A percentile compares a stretch with the other conserved stretches of the same genome.
Conservation (phyloP, 129 eudicot genomes). For the Mikania micrantha region DNA sequence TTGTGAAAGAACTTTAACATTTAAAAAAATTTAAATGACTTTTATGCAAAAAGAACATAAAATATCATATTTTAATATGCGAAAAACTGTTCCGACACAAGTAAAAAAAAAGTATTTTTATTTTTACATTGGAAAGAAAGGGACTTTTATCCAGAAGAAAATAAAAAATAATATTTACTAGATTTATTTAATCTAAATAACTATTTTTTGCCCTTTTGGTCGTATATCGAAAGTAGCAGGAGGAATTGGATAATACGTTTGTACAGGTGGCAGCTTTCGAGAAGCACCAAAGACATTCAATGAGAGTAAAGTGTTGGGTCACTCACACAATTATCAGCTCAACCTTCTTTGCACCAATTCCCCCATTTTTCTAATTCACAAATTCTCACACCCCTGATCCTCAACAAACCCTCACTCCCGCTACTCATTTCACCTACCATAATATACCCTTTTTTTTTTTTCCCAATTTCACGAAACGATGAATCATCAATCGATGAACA, state of each 20-base stretch:
- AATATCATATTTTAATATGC: too few species aligned
- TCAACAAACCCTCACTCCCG: constrained; percentile 6
- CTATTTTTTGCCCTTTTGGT: neutral
- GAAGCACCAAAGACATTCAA: constrained; percentile 13
- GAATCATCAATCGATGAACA: constrained; percentile 44
- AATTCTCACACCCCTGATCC: constrained; percentile 26
- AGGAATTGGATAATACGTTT: constrained; percentile 29
- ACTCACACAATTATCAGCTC: constrained; percentile 32
- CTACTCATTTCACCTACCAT: neutral
- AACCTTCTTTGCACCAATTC: constrained; percentile 11
- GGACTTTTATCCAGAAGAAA: too few species aligned
- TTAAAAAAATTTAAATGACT: too few species aligned
- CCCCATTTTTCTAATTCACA: constrained; percentile 13
- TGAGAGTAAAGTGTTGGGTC: constrained; percentile 22
- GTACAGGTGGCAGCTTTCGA: constrained; percentile 26
- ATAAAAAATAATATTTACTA: too few species aligned
- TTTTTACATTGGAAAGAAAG: too few species aligned
- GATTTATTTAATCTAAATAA: neutral
- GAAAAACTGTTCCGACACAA: too few species aligned
- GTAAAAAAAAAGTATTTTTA: too few species aligned
- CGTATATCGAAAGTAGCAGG: too few species aligned
- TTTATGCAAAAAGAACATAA: too few species aligned
- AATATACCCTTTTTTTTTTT: neutral
- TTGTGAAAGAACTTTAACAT: too few species aligned
- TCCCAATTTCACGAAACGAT: too few species aligned